phyloP scores from a whole-genome alignment of 495 filamentous ascomycete species.

The Cercophora samala region DNA sequence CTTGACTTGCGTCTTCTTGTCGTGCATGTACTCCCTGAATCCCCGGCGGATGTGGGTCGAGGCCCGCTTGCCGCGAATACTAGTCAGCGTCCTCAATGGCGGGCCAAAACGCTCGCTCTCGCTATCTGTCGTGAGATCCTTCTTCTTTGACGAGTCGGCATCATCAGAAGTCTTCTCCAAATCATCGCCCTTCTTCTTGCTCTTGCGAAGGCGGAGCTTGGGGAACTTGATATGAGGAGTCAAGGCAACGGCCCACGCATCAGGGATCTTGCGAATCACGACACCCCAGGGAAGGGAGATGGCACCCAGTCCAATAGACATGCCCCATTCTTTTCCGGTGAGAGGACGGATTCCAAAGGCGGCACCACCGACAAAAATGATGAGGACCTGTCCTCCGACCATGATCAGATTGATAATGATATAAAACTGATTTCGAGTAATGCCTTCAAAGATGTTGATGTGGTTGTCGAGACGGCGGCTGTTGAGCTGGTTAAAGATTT shows the following conservation, averaged over 20 bases:
- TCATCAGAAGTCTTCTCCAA: neutral
- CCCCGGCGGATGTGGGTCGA: constrained; percentile 23
- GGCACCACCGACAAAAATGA: constrained; percentile 68
- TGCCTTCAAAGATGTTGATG: constrained; percentile 86
- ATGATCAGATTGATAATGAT: constrained; percentile 78
- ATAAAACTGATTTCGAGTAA: constrained; percentile 77
- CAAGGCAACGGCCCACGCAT: constrained; percentile 38
- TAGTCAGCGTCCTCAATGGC: constrained; percentile 27
- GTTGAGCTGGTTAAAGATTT: constrained; percentile 92
- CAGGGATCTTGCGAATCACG: constrained; percentile 57
- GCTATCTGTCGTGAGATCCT: constrained; percentile 9
- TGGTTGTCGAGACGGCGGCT: constrained; percentile 79
- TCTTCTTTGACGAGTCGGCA: neutral
- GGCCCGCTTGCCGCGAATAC: constrained; percentile 27
- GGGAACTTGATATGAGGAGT: constrained; percentile 22
- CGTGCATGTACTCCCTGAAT: constrained; percentile 31
- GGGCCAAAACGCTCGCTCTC: constrained; percentile 4
- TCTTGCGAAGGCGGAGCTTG: constrained; percentile 20
- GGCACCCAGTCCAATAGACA: constrained; percentile 66
- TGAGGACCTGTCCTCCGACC: constrained; percentile 80
- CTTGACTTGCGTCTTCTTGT: constrained; percentile 30
- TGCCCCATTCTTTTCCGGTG: constrained; percentile 67
- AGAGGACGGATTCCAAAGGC: constrained; percentile 64
- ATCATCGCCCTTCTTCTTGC: constrained; percentile 14
- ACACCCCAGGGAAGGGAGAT: constrained; percentile 70